Conservation (phyloP, 345 rosid genomes). For the Ricinus communis region DNA sequence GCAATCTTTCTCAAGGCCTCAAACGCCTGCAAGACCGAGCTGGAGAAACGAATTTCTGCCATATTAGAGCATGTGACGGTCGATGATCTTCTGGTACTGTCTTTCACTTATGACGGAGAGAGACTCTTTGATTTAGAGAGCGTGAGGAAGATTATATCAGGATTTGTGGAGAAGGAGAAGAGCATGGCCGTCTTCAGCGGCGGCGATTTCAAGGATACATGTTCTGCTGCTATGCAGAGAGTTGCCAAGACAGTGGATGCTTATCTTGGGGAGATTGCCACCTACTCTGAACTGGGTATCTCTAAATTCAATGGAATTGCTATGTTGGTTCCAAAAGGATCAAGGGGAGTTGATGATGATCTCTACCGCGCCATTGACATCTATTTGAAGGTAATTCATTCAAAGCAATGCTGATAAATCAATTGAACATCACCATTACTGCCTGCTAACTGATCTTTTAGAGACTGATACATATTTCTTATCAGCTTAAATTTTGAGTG, state of each 20-base stretch:
- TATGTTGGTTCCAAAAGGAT: slow-evolving; percentile 63
- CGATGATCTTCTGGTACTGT: slow-evolving; percentile 72
- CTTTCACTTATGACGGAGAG: slow-evolving; percentile 88
- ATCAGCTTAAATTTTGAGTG: too few species aligned
- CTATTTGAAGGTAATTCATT: slow-evolving; percentile 60
- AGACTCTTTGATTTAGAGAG: slow-evolving; percentile 75
- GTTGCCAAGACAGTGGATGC: slow-evolving; percentile 74
- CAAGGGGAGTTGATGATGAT: slow-evolving; percentile 77
- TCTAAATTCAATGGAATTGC: slow-evolving; percentile 88
- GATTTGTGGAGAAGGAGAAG: slow-evolving; percentile 82
- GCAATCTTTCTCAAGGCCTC: slow-evolving; percentile 68
- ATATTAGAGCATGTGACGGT: slow-evolving; percentile 77
- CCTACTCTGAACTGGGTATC: slow-evolving; percentile 53
- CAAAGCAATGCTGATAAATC: too few species aligned
- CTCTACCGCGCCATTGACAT: slow-evolving; percentile 87
- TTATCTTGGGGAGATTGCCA: slow-evolving; percentile 77
- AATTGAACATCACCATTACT: too few species aligned
- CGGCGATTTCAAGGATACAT: slow-evolving; percentile 49
- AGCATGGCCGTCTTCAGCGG: slow-evolving; percentile 73
- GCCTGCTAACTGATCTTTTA: too few species aligned
- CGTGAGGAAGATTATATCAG: slow-evolving; percentile 66
- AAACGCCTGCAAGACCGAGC: slow-evolving; percentile 58
- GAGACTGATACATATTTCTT: too few species aligned
- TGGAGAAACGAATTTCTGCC: slow-evolving; percentile 69
- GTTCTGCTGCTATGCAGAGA: slow-evolving; percentile 55